Percentiles rank a stretch among this genome's conserved stretches.
phyloP scores from a whole-genome alignment of 306 rosid species.

The Alnus glutinosa region DNA sequence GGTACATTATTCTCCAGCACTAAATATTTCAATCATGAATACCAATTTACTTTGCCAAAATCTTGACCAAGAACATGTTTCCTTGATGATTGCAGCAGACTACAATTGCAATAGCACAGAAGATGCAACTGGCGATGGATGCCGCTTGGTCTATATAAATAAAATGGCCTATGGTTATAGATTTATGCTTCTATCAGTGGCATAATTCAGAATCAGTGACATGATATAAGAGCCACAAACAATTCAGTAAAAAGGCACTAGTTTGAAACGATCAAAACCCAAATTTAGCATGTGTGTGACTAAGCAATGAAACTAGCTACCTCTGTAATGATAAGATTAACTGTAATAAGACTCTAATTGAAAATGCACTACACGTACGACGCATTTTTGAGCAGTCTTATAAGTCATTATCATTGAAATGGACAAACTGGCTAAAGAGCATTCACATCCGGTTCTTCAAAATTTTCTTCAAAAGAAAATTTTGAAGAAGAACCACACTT shows the following conservation, averaged over 20 bases:
- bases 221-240: constrained; percentile 34
- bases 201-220: constrained; percentile 1
- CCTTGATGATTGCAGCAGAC: constrained; percentile 57
- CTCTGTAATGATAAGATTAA: constrained; percentile 42
- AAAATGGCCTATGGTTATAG: constrained; percentile 13
- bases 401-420: constrained; percentile 1
- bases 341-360: constrained; percentile 31
- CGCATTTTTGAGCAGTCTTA: constrained; percentile 9
- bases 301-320: constrained; percentile 35
- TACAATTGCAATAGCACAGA: constrained; percentile 50
- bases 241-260: constrained; percentile 30
- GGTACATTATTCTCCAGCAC: constrained; percentile 48
- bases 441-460: too few species aligned
- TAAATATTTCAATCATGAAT: constrained; percentile 22
- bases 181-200: constrained; percentile 19
- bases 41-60: constrained; percentile 25
- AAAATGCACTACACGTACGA: constrained; percentile 23
- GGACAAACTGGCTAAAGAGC: constrained; percentile 9
- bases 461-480: too few species aligned
- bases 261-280: constrained; percentile 32
- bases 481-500: too few species aligned
- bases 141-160: background rate
- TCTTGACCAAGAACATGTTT: constrained; percentile 38
- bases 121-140: constrained; percentile 17
- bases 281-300: constrained; percentile 40